These are phyloP conservation scores for Tillandsia leiboldiana DNA, from an alignment of 176 grass and related monocot genomes.

Conservation along the genomic window DNA sequence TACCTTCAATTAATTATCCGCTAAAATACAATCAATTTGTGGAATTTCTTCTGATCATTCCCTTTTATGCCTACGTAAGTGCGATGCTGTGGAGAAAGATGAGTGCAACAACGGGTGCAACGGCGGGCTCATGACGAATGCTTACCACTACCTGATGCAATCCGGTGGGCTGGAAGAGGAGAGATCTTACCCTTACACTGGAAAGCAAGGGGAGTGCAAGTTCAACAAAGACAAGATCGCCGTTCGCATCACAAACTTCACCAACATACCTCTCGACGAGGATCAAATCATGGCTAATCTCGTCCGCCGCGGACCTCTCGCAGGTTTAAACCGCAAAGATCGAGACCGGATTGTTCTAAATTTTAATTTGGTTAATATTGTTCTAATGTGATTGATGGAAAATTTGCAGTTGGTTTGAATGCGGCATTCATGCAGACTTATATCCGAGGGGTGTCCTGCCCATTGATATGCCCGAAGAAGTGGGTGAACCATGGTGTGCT, in stretches of 20 bases:
- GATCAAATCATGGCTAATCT: constrained; percentile 48
- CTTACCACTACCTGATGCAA: constrained; percentile 58
- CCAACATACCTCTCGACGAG: constrained; percentile 44
- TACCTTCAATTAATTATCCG: too few relatives aligned
- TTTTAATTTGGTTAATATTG: too few relatives aligned
- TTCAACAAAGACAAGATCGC: constrained; percentile 50
- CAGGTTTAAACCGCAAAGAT: constrained; percentile 17
- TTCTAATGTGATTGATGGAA: not conserved
- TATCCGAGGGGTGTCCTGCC: constrained; percentile 65
- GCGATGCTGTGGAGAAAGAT: constrained; percentile 33
- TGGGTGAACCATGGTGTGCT: constrained; percentile 82
- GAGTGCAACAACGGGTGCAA: constrained; percentile 72
- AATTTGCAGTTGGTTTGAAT: constrained; percentile 54
- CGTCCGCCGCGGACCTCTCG: constrained; percentile 46
- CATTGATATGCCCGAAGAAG: constrained; percentile 55
- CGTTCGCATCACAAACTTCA: constrained; percentile 64
- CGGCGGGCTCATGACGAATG: constrained; percentile 82
- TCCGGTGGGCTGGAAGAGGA: constrained; percentile 73
- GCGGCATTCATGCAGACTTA: constrained; percentile 95
- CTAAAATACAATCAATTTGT: not conserved
- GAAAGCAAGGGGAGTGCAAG: constrained; percentile 44
- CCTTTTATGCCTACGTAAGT: constrained; percentile 12
- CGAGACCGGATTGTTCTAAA: too few relatives aligned
- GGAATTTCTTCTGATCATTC: not conserved
- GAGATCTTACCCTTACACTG: constrained; percentile 54